Evolutionary conservation across 192 early-diverging fungal genomes (phyloP).

Genomic region (Chytriomyces sp.): DNA sequence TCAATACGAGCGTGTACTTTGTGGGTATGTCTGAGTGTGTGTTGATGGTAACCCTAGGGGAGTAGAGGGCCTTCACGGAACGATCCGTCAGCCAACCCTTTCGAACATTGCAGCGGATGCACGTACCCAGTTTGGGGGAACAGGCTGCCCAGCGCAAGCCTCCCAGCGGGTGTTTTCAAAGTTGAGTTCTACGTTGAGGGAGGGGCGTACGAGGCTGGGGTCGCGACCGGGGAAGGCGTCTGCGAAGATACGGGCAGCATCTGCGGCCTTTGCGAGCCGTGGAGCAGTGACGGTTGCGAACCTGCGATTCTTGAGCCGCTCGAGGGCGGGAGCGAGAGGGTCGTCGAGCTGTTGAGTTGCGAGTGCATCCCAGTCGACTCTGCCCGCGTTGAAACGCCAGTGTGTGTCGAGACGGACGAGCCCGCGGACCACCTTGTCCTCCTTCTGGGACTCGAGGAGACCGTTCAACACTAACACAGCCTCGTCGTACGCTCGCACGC

Average conservation of each 20-base stretch:
- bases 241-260: constrained; percentile 31
- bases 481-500: constrained; percentile 21
- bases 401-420: constrained; percentile 10
- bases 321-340: constrained; percentile 13
- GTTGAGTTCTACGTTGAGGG: constrained; percentile 47
- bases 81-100: too few relatives aligned
- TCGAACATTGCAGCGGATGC: neutral
- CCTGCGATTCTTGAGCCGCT: constrained; percentile 38
- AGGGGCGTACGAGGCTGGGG: constrained; percentile 19
- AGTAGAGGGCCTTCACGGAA: constrained; percentile 48
- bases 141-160: constrained; percentile 43
- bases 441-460: neutral
- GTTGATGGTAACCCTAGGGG: constrained; percentile 46
- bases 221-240: constrained; percentile 38
- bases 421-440: neutral
- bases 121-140: constrained; percentile 40
- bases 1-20: constrained; percentile 43
- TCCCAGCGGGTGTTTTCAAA: constrained; percentile 52
- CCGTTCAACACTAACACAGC: too few relatives aligned
- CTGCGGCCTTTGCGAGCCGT: constrained; percentile 32
- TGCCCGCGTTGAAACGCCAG: constrained; percentile 21
- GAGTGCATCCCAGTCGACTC: neutral
- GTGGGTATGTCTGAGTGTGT: constrained; percentile 16
- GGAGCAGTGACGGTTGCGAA: constrained; percentile 37
- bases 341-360: neutral